Base-by-base conservation (phyloP, 768 basidiomycete genomes). In the Trichaptum fuscoviolaceum region DNA sequence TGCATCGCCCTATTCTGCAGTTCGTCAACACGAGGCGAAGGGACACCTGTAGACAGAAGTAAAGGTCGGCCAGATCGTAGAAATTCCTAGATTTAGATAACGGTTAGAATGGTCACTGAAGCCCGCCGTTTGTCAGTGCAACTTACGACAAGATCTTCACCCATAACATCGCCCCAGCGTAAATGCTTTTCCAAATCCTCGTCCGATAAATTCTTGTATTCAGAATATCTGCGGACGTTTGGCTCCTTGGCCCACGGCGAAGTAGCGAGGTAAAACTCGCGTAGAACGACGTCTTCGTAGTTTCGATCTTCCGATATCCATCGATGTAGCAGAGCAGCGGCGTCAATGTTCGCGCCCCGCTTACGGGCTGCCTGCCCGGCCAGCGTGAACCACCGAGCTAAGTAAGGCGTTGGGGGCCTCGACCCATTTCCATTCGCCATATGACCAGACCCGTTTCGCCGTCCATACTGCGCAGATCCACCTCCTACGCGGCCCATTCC, bases 1-100 rank as follows among this genome's bases (percentile, higher is more conserved):
- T 71, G 58, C n/a, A 72, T 73, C 15, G 86, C 83, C 25, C 84
- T 82, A 6, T 65, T 64, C 73, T 90, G 82, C 20, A 92, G 74
- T 35, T 82, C 77, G 66, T 86, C 77, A 24, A 91, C 80, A 18
- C 86, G 71, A 8, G 77, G 74, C 71, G 83, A 81, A 2, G 85
- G 74, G 30, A 91, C 70, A 4, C 89, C 91, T 70, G 79, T 83
- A 15, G 86, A 83, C 6, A 92, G 81, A 2, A 93, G 81, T 57
- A 92, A 77, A 24, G 89, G 87, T n/a, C 89, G 80, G 20, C 84
- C 87, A 0, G 87, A 85, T 69, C 80, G 81, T 57, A 93, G 71
- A 72, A 93, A 91, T 17, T 83, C 79, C 89, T 92, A 68, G 23
- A n/a, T n/a, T 67, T 18, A 60, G 58, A 24, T 62, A 64, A 30